Evolutionary conservation across 2,329 filamentous ascomycete genomes (phyloP), one percentile per base, ranked within the genome.

Genomic region (Raffaelea arxii): DNA sequence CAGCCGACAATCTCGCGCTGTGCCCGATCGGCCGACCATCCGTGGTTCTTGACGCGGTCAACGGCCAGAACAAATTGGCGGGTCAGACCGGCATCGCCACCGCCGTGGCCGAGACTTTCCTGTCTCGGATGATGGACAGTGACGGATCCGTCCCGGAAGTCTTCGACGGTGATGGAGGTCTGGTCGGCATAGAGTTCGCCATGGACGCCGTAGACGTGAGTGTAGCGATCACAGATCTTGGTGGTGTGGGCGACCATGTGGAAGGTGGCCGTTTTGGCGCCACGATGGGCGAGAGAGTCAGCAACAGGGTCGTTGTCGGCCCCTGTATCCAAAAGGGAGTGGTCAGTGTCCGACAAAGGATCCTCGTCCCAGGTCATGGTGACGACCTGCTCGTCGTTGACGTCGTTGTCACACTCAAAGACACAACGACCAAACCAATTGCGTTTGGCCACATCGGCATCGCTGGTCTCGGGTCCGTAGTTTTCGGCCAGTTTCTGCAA

Each of bases 361-460:
- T 86, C 81, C 39, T 94, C 86, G 12, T 89, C 84, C 89, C 91
- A 97, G 4, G 77, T 80, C 44, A 97, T 78, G 0, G 85, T 91
- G 19, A 97, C 92, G 23, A 84, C 76, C 62, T 97, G 91, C 58
- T 97, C 88, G 62, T 98, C 92, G 57, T 82, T 87, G 37, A 97
- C 92, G 58, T 94, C 82, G 65, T 97, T 98, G 65, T 94, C 89
- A 4, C 82, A 72, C 61, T 96, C 92, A 66, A 82, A 97, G 2
- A 97, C 92, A 59, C 92, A 98, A n/a, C 91, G 80, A 0, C 92
- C 92, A 59, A 89, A 97, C 88, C 89, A 84, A 53, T 82, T 82
- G 10, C 72, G 67, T 5, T 67, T 65, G 3, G 70, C 68, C 2
- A 75, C 60, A n/a, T 70, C 65, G 2, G 64, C 58, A 45, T 67